A percentile compares a stretch with the other conserved stretches of the same genome.
These are phyloP conservation scores for Salix udensis DNA, from an alignment of 345 rosid genomes.

Conservation along the genomic window DNA sequence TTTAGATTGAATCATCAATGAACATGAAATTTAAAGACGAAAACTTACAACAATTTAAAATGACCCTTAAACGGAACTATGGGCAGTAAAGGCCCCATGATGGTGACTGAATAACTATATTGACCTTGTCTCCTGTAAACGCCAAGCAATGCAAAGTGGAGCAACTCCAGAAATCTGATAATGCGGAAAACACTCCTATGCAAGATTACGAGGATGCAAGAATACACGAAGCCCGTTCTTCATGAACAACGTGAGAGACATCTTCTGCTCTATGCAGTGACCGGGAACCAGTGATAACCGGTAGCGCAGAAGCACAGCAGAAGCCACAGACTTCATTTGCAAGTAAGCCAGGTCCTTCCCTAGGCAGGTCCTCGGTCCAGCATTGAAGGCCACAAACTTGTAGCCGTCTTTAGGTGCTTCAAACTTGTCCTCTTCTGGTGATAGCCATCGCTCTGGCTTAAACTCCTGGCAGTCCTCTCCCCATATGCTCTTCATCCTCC, in stretches of 20 bases:
- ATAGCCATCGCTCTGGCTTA: constrained; percentile 80
- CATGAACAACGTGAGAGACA: constrained; percentile 90
- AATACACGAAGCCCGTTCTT: constrained; percentile 68
- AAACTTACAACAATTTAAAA: constrained; percentile 16
- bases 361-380: constrained; percentile 88
- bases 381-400: constrained; percentile 84
- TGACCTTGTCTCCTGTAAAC: not conserved
- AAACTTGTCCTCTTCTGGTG: constrained; percentile 49
- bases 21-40: constrained; percentile 19
- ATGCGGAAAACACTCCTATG: not conserved
- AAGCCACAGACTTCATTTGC: constrained; percentile 86
- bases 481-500: constrained; percentile 89
- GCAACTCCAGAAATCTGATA: not conserved
- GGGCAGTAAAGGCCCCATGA: not conserved
- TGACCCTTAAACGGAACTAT: not conserved
- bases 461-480: constrained; percentile 81
- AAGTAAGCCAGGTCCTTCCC: constrained; percentile 90
- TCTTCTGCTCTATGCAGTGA: constrained; percentile 87
- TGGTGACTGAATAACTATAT: constrained; percentile 1
- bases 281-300: constrained; percentile 60
- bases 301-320: constrained; percentile 81
- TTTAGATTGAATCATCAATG: constrained; percentile 10
- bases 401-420: constrained; percentile 73
- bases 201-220: constrained; percentile 65
- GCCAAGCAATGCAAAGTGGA: not conserved